Base-by-base conservation (phyloP, 2,329 filamentous ascomycete genomes). In the Teratosphaeria gauchensis region DNA sequence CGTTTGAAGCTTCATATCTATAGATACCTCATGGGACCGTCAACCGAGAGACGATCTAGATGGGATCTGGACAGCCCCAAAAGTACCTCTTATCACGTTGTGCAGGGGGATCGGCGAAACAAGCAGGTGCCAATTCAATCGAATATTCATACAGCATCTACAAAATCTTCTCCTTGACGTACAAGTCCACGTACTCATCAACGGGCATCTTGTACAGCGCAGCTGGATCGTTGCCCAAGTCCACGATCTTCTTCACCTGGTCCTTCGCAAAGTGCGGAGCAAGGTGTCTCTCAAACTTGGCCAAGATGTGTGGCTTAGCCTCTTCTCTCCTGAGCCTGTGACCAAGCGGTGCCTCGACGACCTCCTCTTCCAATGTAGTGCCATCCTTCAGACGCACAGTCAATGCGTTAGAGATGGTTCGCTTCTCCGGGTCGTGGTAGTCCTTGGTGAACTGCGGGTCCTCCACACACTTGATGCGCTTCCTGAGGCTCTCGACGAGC, bases 321-420 rank as follows among this genome's bases (percentile, higher is more conserved):
- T 99, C 94, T 69, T 96, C 92, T 69, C 92, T 85, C 65, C 94
- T 83, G 71, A 94, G 81, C 65, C 88, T 87, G 81, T 99, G 94
- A 68, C 94, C 94, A 48, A 99, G 84, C 59, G 94, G 94, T 59
- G 94, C 92, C 80, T 96, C 92, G 57, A 99, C 89, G 54, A 89
- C 88, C 61, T 95, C 85, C 79, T 99, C 94, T 24, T 92, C 87
- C 38, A 97, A 81, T 9, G 94, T 82, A 53, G 91, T 96, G 69
- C 94, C 94, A 73, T 97, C 92, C 75, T 96, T 94, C 67, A 99
- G 82, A 70, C 88, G 92, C 60, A 99, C 92, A 32, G 92, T 96
- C 65, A 99, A 82, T 8, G 92, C 94, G 79, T 99, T 99, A 75
- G 91, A 90, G 77, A 99, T 99, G 76, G 91, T 96, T 69, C 94